Percentiles rank a stretch among this genome's conserved stretches.
Conservation (phyloP, 371 early-diverging fungal genomes). For the Mucor plumbeus region DNA sequence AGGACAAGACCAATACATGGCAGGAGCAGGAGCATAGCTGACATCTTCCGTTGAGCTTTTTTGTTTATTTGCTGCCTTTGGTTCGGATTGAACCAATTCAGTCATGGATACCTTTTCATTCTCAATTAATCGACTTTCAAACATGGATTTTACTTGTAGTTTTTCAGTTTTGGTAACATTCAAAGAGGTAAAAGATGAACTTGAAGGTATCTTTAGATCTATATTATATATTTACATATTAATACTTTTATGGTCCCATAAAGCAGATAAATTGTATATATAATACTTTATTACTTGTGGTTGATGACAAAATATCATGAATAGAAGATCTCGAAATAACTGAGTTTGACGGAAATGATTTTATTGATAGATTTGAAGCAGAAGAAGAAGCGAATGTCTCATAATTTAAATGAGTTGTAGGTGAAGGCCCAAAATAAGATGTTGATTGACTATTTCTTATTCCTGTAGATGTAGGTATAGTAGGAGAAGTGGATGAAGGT, state of each 20-base stretch:
- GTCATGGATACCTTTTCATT: conserved; percentile 5
- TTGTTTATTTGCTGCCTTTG: neutral
- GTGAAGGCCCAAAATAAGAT: neutral
- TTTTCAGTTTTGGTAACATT: conserved; percentile 12
- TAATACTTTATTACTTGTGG: conserved; percentile 25
- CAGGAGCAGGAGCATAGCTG: conserved; percentile 60
- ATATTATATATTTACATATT: neutral
- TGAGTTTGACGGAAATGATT: conserved; percentile 2
- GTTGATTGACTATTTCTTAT: neutral
- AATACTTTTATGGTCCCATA: neutral
- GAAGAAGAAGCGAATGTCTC: conserved; percentile 19
- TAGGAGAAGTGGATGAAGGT: neutral
- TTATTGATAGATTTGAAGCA: conserved; percentile 16
- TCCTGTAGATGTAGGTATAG: neutral
- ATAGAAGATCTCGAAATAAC: conserved; percentile 1
- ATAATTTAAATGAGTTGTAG: conserved; percentile 15
- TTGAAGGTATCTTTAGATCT: neutral
- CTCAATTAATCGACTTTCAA: conserved; percentile 18
- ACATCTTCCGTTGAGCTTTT: neutral
- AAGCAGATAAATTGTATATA: neutral
- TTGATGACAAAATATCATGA: conserved; percentile 4
- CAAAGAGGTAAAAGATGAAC: neutral
- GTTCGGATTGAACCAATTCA: neutral
- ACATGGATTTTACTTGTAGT: conserved; percentile 17
- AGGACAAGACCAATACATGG: conserved; percentile 86